Evolutionary conservation across 2,329 filamentous ascomycete species (phyloP).

Genomic region (Alternaria conjuncta): DNA sequence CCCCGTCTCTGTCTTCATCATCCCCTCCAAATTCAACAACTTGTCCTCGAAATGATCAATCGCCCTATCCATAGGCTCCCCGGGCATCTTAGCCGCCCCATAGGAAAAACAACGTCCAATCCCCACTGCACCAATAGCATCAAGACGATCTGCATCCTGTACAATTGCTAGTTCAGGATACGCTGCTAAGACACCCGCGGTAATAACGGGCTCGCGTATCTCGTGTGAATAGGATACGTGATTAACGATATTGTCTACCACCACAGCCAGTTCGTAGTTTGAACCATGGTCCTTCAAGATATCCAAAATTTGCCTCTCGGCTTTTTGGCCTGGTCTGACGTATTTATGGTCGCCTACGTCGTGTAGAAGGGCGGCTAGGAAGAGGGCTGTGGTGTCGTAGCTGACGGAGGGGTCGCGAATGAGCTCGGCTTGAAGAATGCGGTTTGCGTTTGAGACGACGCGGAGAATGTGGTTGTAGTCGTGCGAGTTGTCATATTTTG

Average conservation of each 20-base stretch:
- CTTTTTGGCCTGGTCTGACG: constrained; percentile 59
- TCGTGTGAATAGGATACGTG: constrained; percentile 82
- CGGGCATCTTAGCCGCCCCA: constrained; percentile 59
- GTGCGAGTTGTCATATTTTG: constrained; percentile 75
- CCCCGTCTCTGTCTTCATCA: constrained; percentile 47
- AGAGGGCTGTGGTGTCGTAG: constrained; percentile 65
- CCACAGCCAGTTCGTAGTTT: constrained; percentile 63
- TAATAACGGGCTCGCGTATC: constrained; percentile 66
- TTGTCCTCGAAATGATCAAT: constrained; percentile 49
- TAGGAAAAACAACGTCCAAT: constrained; percentile 81
- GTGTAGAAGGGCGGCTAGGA: constrained; percentile 70
- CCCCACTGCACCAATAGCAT: constrained; percentile 86
- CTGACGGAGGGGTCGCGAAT: constrained; percentile 33
- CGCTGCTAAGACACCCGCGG: constrained; percentile 65
- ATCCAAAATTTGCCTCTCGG: constrained; percentile 61
- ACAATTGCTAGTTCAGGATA: constrained; percentile 82
- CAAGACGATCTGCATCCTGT: constrained; percentile 91
- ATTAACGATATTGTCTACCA: constrained; percentile 74
- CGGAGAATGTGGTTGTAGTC: constrained; percentile 85
- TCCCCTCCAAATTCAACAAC: constrained; percentile 35
- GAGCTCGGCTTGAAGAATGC: constrained; percentile 64
- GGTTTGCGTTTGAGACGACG: constrained; percentile 74
- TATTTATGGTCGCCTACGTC: constrained; percentile 92
- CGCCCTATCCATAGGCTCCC: constrained; percentile 31
- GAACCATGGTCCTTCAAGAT: constrained; percentile 66